Conservation (phyloP, 2,329 filamentous ascomycete genomes). For the Blastomyces gilchristii region DNA sequence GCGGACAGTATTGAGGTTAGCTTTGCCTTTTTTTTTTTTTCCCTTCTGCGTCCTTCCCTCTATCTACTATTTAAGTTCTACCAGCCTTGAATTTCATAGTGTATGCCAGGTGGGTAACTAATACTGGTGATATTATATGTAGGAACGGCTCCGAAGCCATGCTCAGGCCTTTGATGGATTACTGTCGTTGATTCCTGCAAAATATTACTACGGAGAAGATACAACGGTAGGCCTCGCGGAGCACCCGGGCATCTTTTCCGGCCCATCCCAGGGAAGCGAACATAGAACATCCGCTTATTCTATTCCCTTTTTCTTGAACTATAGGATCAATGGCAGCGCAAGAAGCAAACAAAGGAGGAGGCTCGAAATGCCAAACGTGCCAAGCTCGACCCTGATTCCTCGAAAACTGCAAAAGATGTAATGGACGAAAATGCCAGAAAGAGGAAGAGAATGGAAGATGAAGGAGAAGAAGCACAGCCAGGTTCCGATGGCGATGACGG, state of each 20-base stretch:
- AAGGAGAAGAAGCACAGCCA: constrained; percentile 29
- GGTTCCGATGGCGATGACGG: constrained; percentile 40
- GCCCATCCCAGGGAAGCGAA: not conserved
- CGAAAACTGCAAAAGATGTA: constrained; percentile 84
- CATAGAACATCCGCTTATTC: constrained; percentile 3
- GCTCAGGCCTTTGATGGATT: constrained; percentile 77
- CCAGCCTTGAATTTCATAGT: not conserved
- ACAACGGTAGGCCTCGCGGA: constrained; percentile 55
- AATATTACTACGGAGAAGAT: constrained; percentile 83
- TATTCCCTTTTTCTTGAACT: constrained; percentile 13
- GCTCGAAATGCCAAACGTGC: constrained; percentile 71
- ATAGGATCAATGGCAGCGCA: constrained; percentile 86
- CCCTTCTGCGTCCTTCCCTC: no score
- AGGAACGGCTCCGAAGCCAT: constrained; percentile 42
- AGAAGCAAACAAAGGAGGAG: constrained; percentile 91
- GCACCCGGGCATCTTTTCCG: not conserved
- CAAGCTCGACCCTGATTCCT: constrained; percentile 84
- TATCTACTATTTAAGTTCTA: no score
- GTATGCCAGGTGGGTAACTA: constrained; percentile 1
- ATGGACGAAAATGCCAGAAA: constrained; percentile 77
- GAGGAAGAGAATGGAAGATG: constrained; percentile 60
- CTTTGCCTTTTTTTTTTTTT: not conserved
- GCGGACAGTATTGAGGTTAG: constrained; percentile 17
- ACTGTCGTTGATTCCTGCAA: constrained; percentile 77
- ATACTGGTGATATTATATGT: constrained; percentile 21